These are phyloP conservation scores for Colletotrichum sp. DNA, from an alignment of 2,329 filamentous ascomycete genomes.

Conservation along the genomic window DNA sequence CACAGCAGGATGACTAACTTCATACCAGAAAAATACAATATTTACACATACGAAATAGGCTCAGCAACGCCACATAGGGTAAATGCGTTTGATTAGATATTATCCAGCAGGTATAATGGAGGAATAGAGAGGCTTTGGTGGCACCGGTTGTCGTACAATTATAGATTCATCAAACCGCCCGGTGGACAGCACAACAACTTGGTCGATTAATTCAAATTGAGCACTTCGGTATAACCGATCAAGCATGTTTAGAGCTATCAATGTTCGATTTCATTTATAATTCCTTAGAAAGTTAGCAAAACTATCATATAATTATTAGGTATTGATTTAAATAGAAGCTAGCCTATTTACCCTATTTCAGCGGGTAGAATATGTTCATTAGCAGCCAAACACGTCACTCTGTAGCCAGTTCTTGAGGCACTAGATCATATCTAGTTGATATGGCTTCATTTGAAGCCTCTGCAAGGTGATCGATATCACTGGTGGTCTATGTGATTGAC, in stretches of 20 bases:
- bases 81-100: no score
- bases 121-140: no score
- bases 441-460: background rate
- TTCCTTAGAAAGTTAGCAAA: background rate
- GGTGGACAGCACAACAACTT: no score
- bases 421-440: background rate
- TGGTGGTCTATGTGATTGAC: background rate
- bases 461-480: background rate
- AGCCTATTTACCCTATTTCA: accelerated
- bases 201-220: accelerated
- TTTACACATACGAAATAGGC: no score
- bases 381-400: background rate
- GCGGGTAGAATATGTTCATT: background rate
- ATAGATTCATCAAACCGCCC: no score
- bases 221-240: accelerated
- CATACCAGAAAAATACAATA: no score
- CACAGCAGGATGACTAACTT: no score
- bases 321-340: accelerated
- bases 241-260: no score
- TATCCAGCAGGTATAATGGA: no score
- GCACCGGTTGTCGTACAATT: no score
- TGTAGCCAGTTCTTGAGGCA: background rate
- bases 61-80: no score
- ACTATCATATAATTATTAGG: accelerated
- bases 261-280: no score